Evolutionary conservation across 148 eudicot species (phyloP).

Genomic region (Diospyros kaki): DNA sequence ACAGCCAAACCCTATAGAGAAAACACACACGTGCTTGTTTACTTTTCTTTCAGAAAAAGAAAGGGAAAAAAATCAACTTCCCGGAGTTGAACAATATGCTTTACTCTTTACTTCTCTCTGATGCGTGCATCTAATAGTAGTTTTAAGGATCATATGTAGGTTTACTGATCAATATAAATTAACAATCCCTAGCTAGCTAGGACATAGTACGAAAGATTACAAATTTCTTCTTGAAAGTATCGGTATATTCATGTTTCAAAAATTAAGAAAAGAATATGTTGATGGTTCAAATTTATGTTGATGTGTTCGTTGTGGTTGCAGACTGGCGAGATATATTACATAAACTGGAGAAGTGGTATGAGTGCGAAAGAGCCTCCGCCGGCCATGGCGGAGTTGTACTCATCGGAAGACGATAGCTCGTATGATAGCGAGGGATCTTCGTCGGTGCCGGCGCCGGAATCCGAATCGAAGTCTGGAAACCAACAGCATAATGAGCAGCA

Average conservation of each 20-base stretch:
- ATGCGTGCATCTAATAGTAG: neutral
- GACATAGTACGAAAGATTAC: no score
- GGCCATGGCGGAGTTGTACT: slow-evolving; percentile 25
- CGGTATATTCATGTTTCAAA: no score
- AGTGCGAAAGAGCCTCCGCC: slow-evolving; percentile 60
- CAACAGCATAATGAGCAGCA: slow-evolving; percentile 10
- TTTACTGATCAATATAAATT: no score
- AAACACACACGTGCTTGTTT: neutral
- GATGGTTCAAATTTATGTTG: neutral
- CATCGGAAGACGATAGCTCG: slow-evolving; percentile 31
- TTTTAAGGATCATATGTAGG: no score
- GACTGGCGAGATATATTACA: slow-evolving; percentile 90
- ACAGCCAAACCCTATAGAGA: slow-evolving; percentile 11
- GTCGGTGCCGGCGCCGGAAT: slow-evolving; percentile 40
- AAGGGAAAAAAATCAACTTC: neutral
- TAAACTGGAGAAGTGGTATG: slow-evolving; percentile 87
- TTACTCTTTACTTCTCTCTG: neutral
- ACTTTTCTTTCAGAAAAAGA: neutral
- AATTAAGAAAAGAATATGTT: no score
- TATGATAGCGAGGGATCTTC: slow-evolving; percentile 61
- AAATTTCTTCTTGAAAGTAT: no score
- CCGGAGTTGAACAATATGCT: neutral
- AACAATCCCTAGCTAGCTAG: no score
- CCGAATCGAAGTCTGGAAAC: slow-evolving; percentile 19
- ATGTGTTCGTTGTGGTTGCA: slow-evolving; percentile 11